Percentiles rank a stretch among this genome's conserved stretches.
phyloP scores from a whole-genome alignment of 73 alveolate species.

The Tetrahymena malaccensis region DNA sequence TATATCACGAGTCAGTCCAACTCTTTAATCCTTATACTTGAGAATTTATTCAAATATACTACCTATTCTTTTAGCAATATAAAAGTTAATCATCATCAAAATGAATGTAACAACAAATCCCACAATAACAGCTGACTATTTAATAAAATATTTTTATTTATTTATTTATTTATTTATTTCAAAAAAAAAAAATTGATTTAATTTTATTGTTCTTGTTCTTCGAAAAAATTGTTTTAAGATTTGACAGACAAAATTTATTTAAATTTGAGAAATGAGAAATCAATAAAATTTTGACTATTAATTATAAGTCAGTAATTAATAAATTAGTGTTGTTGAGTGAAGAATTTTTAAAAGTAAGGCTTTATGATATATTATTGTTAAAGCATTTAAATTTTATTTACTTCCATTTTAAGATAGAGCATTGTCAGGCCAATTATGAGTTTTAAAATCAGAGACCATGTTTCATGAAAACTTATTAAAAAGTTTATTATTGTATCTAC shows the following conservation, averaged over 20 bases:
- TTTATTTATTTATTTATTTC: too few relatives aligned
- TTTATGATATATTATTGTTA: background rate
- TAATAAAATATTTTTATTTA: background rate
- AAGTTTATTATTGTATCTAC: background rate
- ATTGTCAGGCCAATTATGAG: background rate
- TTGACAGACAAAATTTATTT: too few relatives aligned
- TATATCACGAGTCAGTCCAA: conserved; percentile 28
- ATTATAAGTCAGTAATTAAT: too few relatives aligned
- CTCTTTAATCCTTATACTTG: conserved; percentile 7
- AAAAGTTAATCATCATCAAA: background rate
- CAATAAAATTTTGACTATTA: too few relatives aligned
- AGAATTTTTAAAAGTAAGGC: background rate
- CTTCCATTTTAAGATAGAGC: background rate
- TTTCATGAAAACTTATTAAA: background rate
- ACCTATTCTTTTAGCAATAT: background rate
- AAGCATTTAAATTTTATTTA: background rate
- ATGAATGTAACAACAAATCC: background rate
- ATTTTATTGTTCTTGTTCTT: too few relatives aligned
- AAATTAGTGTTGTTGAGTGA: too few relatives aligned
- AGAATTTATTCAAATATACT: background rate
- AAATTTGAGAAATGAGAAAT: too few relatives aligned
- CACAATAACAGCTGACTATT: background rate
- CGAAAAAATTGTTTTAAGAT: too few relatives aligned
- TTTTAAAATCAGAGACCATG: background rate
- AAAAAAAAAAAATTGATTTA: too few relatives aligned